These are phyloP conservation scores for Podila verticillata DNA, from an alignment of 192 early-diverging fungal species.

Conservation along the genomic window DNA sequence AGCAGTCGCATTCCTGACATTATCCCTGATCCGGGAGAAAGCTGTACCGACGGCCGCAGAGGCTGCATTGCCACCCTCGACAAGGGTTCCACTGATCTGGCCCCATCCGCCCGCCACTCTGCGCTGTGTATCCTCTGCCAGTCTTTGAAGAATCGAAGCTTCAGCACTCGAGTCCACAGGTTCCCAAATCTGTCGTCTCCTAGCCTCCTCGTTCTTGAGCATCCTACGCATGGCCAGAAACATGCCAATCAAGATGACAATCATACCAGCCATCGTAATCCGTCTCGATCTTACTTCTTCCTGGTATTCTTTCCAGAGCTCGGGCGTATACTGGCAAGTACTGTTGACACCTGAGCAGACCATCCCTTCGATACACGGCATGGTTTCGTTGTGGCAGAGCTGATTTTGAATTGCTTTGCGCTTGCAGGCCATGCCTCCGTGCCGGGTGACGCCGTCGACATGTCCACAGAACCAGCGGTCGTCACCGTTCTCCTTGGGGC, in stretches of 20 bases:
- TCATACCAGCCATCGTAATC: conserved; percentile 48
- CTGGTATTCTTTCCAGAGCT: conserved; percentile 19
- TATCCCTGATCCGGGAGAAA: conserved; percentile 41
- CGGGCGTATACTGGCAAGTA: conserved; percentile 41
- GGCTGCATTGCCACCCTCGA: conserved; percentile 47
- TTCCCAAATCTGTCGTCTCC: conserved; percentile 48
- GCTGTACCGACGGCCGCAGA: conserved; percentile 46
- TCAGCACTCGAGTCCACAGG: conserved; percentile 49
- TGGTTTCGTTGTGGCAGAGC: conserved; percentile 28
- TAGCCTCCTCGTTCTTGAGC: conserved; percentile 49
- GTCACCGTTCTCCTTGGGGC: conserved; percentile 16
- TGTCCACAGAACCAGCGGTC: conserved; percentile 38
- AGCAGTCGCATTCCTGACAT: conserved; percentile 34
- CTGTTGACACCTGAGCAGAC: conserved; percentile 20
- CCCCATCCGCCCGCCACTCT: conserved; percentile 47
- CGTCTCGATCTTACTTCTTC: conserved; percentile 39
- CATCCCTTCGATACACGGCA: conserved; percentile 26
- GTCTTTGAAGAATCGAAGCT: conserved; percentile 35
- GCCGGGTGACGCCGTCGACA: conserved; percentile 33
- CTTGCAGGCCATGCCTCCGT: conserved; percentile 35
- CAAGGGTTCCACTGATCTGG: conserved; percentile 42
- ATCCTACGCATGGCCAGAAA: conserved; percentile 44
- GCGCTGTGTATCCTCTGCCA: conserved; percentile 46
- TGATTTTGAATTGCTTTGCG: conserved; percentile 16
- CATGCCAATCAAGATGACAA: conserved; percentile 40